A percentile compares a stretch with the other conserved stretches of the same genome.
Evolutionary conservation across 345 rosid genomes (phyloP).

Genomic region (Ailanthus altissimus): DNA sequence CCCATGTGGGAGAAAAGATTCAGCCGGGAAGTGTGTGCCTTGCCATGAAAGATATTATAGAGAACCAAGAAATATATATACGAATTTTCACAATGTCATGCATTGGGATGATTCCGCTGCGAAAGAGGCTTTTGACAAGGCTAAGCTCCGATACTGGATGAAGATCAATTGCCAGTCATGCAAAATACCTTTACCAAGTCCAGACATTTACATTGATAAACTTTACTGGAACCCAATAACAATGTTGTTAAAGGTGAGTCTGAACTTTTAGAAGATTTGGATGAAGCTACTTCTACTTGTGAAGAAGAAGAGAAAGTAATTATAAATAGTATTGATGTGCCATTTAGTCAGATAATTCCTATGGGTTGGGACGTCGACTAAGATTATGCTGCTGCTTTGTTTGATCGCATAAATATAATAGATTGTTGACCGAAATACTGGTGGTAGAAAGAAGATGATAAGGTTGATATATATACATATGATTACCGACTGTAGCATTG

Average conservation of each 20-base stretch:
- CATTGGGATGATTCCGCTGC: conserved; percentile 21
- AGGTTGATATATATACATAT: too few species aligned
- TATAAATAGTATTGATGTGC: neutral
- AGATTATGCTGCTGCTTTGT: neutral
- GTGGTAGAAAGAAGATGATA: conserved; percentile 12
- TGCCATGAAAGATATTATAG: conserved; percentile 10
- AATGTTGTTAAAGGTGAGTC: neutral
- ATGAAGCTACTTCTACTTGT: neutral
- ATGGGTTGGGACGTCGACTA: conserved; percentile 24
- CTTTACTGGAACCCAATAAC: conserved; percentile 12
- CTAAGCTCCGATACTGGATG: conserved; percentile 14
- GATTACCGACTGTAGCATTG: too few species aligned
- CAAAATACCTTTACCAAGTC: neutral
- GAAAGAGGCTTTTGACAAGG: neutral
- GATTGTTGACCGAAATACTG: conserved; percentile 7
- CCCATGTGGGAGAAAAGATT: conserved; percentile 17
- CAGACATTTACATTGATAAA: conserved; percentile 9
- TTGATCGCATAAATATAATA: neutral
- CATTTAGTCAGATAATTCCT: conserved; percentile 7
- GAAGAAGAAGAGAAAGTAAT: neutral
- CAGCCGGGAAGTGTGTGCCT: conserved; percentile 11
- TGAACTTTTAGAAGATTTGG: neutral
- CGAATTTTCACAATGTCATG: neutral
- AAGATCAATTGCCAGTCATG: neutral
- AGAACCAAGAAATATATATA: neutral